Evolutionary conservation across 176 grass and related monocot species (phyloP).

Genomic region (Oryza meridionalis): DNA sequence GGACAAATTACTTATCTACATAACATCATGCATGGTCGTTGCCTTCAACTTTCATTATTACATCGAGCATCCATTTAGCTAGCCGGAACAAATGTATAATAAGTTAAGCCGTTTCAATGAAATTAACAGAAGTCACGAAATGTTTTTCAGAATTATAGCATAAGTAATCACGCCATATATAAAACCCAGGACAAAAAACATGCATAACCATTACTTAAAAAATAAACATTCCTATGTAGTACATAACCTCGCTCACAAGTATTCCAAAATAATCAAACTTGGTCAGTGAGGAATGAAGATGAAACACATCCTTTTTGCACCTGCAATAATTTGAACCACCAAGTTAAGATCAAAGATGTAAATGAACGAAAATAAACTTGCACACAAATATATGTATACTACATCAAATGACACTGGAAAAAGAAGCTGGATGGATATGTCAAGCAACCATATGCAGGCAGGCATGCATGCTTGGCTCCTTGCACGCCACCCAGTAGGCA

Average conservation of each 20-base stretch:
- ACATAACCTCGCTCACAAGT: background rate
- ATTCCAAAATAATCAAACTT: background rate
- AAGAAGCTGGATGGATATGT: too few relatives aligned
- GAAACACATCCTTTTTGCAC: background rate
- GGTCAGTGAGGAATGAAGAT: too few relatives aligned
- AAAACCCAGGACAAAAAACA: background rate
- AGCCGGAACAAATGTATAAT: too few relatives aligned
- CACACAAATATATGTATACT: too few relatives aligned
- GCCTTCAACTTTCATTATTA: background rate
- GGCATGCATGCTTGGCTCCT: slow-evolving; percentile 95
- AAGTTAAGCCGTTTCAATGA: background rate
- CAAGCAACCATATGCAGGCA: slow-evolving; percentile 23
- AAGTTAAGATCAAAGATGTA: background rate
- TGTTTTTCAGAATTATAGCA: too few relatives aligned
- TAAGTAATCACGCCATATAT: too few relatives aligned
- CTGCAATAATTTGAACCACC: slow-evolving; percentile 10
- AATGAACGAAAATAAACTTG: too few relatives aligned
- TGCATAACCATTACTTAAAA: background rate
- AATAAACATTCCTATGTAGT: background rate
- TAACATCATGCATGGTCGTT: background rate
- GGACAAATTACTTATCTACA: background rate
- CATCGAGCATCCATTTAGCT: background rate
- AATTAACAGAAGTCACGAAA: background rate
- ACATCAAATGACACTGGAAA: too few relatives aligned
- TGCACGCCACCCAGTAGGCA: slow-evolving; percentile 93